Conservation (phyloP, 1,139 yeast species). For the Protomyces gravidus region DNA sequence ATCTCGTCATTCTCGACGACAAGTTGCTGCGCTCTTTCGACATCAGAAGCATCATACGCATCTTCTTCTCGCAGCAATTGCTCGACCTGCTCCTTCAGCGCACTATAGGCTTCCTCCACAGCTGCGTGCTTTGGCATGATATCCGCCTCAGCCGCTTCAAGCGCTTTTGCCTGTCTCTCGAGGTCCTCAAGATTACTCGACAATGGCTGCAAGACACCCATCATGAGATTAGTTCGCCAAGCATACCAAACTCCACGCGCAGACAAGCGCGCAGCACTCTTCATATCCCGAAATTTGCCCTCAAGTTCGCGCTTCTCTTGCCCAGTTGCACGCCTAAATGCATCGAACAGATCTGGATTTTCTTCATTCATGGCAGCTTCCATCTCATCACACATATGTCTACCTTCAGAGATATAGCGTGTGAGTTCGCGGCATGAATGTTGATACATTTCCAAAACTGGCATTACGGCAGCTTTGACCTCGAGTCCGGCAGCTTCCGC, state of each 20-base stretch:
- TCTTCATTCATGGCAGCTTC: slow-evolving; percentile 47
- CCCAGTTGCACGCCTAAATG: slow-evolving; percentile 46
- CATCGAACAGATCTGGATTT: slow-evolving; percentile 51
- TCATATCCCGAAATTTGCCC: slow-evolving; percentile 49
- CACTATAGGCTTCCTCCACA: slow-evolving; percentile 38
- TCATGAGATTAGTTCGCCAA: slow-evolving; percentile 53
- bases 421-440: slow-evolving; percentile 50
- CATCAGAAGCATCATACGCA: slow-evolving; percentile 32
- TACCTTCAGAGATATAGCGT: slow-evolving; percentile 51
- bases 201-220: slow-evolving; percentile 46
- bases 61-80: slow-evolving; percentile 28
- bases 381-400: slow-evolving; percentile 46
- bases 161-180: slow-evolving; percentile 21
- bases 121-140: slow-evolving; percentile 38
- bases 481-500: slow-evolving; percentile 36
- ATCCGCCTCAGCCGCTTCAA: slow-evolving; percentile 37
- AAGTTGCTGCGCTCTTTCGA: slow-evolving; percentile 29
- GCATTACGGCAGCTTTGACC: slow-evolving; percentile 38
- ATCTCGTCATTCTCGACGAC: slow-evolving; percentile 10
- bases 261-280: slow-evolving; percentile 50
- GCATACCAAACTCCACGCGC: slow-evolving; percentile 56
- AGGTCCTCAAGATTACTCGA: slow-evolving; percentile 38
- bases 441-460: slow-evolving; percentile 40
- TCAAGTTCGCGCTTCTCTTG: slow-evolving; percentile 46
- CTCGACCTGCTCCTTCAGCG: slow-evolving; percentile 39